Conservation (phyloP, 331 rosid species). For the Arachis monticola region DNA sequence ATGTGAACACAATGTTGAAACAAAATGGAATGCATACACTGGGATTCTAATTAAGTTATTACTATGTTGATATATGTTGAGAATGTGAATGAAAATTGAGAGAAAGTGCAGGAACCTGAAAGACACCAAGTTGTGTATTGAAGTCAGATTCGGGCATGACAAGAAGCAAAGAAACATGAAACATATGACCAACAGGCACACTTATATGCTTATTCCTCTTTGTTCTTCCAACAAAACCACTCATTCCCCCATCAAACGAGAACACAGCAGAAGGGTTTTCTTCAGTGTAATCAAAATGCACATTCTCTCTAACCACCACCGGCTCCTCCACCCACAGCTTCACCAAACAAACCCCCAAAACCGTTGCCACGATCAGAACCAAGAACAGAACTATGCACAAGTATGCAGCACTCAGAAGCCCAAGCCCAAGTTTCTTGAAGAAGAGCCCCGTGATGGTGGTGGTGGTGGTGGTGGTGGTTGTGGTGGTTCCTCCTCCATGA, state of each 20-base stretch:
- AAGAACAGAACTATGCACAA: constrained; percentile 55
- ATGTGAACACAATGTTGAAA: too few relatives aligned
- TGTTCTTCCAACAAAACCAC: constrained; percentile 14
- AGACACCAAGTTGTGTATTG: constrained; percentile 71
- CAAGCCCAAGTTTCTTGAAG: constrained; percentile 56
- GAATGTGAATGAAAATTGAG: neutral
- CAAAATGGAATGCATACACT: too few relatives aligned
- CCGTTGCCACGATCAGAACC: constrained; percentile 51
- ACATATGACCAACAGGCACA: constrained; percentile 75
- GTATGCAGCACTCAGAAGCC: constrained; percentile 58
- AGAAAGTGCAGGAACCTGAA: constrained; percentile 62
- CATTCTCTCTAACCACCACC: constrained; percentile 47
- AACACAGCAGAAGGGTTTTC: constrained; percentile 66
- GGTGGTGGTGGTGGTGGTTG: too few relatives aligned
- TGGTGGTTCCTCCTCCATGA: neutral
- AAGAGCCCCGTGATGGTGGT: constrained; percentile 1
- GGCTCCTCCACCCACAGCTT: constrained; percentile 72
- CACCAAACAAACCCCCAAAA: constrained; percentile 60
- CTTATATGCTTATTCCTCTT: constrained; percentile 40
- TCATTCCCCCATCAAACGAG: constrained; percentile 28
- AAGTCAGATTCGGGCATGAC: constrained; percentile 85
- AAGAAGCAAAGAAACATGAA: constrained; percentile 56
- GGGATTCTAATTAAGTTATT: too few relatives aligned
- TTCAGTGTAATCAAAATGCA: constrained; percentile 76
- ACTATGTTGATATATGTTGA: neutral